A percentile compares a stretch with the other conserved stretches of the same genome.
Evolutionary conservation across 2,329 filamentous ascomycete species (phyloP).

Genomic region (Tolypocladium endophyticum): DNA sequence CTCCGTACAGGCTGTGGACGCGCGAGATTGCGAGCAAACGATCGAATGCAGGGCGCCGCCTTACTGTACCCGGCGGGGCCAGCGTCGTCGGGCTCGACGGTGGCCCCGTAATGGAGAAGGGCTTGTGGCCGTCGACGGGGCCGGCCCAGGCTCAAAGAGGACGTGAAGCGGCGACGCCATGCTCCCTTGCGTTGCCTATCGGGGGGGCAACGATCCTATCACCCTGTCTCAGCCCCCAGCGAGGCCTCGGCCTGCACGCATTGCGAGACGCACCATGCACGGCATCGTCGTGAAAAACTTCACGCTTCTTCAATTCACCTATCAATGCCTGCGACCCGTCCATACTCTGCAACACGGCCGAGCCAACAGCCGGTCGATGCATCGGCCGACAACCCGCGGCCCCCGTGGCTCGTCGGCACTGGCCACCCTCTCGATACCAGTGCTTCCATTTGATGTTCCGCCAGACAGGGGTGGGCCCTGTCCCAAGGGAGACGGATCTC

Average conservation of each 20-base stretch:
- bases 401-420: background rate
- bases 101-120: background rate
- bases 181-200: background rate
- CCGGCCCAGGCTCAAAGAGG: background rate
- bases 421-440: background rate
- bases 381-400: background rate
- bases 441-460: background rate
- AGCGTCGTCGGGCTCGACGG: background rate
- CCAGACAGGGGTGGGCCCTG: background rate
- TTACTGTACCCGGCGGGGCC: background rate
- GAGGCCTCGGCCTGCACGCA: background rate
- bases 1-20: background rate
- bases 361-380: background rate
- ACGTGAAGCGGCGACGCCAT: background rate
- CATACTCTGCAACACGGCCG: background rate
- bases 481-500: background rate
- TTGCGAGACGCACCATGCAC: background rate
- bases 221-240: background rate
- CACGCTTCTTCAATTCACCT: background rate
- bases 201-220: background rate
- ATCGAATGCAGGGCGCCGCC: background rate
- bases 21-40: background rate
- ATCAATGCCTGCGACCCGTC: background rate
- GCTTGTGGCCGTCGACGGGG: background rate
- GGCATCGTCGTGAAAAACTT: background rate